These are phyloP conservation scores for Rhododendron henanense DNA, from an alignment of 148 eudicot genomes.

Conservation along the genomic window DNA sequence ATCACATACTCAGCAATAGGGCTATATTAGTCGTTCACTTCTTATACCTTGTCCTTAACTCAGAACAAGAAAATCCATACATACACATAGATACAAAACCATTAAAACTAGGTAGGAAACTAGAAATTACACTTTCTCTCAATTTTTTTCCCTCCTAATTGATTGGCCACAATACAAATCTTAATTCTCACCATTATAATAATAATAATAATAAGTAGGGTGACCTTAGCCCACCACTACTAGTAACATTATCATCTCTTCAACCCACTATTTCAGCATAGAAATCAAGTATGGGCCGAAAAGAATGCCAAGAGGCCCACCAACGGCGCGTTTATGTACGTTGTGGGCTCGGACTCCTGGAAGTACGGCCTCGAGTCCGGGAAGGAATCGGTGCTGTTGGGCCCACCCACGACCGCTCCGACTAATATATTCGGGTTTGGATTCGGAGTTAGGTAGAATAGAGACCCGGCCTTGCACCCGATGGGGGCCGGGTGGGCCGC, in stretches of 20 bases:
- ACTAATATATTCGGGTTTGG: slow-evolving; percentile 76
- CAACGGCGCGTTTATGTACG: slow-evolving; percentile 88
- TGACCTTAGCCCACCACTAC: slow-evolving; percentile 56
- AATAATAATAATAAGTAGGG: slow-evolving; percentile 29
- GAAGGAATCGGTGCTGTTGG: slow-evolving; percentile 68
- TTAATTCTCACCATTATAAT: background rate
- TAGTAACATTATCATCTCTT: background rate
- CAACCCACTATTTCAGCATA: background rate
- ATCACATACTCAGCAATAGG: too few relatives aligned
- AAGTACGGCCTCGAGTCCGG: slow-evolving; percentile 89
- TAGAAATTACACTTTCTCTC: background rate
- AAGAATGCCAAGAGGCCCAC: slow-evolving; percentile 92
- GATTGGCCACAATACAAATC: slow-evolving; percentile 5
- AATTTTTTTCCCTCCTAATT: background rate
- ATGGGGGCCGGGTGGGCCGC: slow-evolving; percentile 65
- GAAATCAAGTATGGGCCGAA: slow-evolving; percentile 55
- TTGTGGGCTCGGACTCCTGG: slow-evolving; percentile 93
- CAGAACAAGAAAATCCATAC: background rate
- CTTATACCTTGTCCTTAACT: background rate
- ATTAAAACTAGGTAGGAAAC: background rate
- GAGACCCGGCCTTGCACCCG: slow-evolving; percentile 76
- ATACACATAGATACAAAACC: background rate
- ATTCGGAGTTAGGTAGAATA: slow-evolving; percentile 63
- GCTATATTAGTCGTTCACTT: too few relatives aligned
- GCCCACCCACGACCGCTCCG: slow-evolving; percentile 98